A percentile compares a stretch with the other conserved stretches of the same genome.
Evolutionary conservation across 2,329 filamentous ascomycete species (phyloP).

Genomic region (Pseudogymnoascus sp.): DNA sequence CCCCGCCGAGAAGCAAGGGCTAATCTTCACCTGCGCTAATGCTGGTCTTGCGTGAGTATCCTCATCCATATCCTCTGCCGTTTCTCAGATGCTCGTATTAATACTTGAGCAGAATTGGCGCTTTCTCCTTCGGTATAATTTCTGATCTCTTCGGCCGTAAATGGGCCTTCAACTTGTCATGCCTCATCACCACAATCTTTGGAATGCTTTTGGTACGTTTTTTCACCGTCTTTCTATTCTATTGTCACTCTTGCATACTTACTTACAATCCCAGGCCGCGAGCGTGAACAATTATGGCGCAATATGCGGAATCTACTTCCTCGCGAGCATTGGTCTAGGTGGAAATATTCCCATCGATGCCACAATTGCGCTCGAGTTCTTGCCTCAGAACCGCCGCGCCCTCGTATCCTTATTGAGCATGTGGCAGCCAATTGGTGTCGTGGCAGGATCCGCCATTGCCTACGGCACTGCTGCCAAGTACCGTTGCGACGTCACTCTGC

Average conservation of each 20-base stretch:
- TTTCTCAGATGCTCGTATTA: not conserved
- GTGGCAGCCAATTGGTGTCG: constrained; percentile 24
- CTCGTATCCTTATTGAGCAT: constrained; percentile 22
- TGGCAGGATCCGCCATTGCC: constrained; percentile 21
- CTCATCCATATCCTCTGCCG: not conserved
- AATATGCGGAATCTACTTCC: constrained; percentile 18
- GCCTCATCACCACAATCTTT: constrained; percentile 19
- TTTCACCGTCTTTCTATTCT: not conserved
- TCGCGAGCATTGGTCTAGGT: constrained; percentile 23
- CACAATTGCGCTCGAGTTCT: constrained; percentile 24
- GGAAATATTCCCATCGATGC: constrained; percentile 26
- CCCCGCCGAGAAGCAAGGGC: not conserved
- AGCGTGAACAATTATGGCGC: constrained; percentile 17
- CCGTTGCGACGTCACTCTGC: constrained; percentile 17
- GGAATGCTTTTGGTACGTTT: constrained; percentile 17
- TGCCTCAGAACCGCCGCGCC: constrained; percentile 23
- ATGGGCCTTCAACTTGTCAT: constrained; percentile 24
- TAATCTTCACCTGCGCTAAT: constrained; percentile 19
- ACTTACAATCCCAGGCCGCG: not conserved
- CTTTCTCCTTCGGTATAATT: not conserved
- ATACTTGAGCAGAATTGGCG: not conserved
- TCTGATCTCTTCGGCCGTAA: constrained; percentile 16
- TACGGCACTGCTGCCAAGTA: constrained; percentile 21
- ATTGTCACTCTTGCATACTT: not conserved
- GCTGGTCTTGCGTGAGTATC: constrained; percentile 13